These are phyloP conservation scores for Corylus americana DNA, from an alignment of 306 rosid genomes.

Conservation along the genomic window DNA sequence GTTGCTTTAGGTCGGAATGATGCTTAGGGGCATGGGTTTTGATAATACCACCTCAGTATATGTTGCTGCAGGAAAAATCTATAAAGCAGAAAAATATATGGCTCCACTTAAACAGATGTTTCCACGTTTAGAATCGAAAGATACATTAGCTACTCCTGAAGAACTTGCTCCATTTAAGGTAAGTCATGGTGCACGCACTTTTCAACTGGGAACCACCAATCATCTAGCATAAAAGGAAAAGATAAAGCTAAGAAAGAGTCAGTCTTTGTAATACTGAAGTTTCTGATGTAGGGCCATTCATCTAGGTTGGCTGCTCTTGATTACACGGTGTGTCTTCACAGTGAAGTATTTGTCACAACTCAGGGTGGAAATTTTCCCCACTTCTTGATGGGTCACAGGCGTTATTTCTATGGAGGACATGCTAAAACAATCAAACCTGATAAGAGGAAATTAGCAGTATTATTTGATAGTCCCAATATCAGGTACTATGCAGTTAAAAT, in stretches of 20 bases:
- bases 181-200: slow-evolving; percentile 26
- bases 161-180: slow-evolving; percentile 90
- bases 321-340: slow-evolving; percentile 88
- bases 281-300: slow-evolving; percentile 82
- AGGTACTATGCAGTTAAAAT: slow-evolving; percentile 47
- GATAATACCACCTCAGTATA: slow-evolving; percentile 82
- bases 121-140: slow-evolving; percentile 86
- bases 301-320: slow-evolving; percentile 99
- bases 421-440: slow-evolving; percentile 92
- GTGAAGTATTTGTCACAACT: slow-evolving; percentile 95
- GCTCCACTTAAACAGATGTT: slow-evolving; percentile 95
- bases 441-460: slow-evolving; percentile 75
- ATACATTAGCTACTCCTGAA: slow-evolving; percentile 71
- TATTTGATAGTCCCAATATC: slow-evolving; percentile 71
- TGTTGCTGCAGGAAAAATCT: slow-evolving; percentile 91
- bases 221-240: slow-evolving; percentile 29
- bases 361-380: slow-evolving; percentile 99
- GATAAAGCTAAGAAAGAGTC: slow-evolving; percentile 2
- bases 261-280: slow-evolving; percentile 23
- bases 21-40: slow-evolving; percentile 98
- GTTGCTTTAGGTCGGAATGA: slow-evolving; percentile 80
- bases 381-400: slow-evolving; percentile 94
- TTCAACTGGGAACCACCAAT: slow-evolving; percentile 14
- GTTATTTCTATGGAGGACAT: slow-evolving; percentile 83
- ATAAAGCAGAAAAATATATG: slow-evolving; percentile 80